Percentiles rank a stretch among this genome's conserved stretches.
These are phyloP conservation scores for Aspergillus ustus DNA, from an alignment of 2,329 filamentous ascomycete species.

Conservation along the genomic window DNA sequence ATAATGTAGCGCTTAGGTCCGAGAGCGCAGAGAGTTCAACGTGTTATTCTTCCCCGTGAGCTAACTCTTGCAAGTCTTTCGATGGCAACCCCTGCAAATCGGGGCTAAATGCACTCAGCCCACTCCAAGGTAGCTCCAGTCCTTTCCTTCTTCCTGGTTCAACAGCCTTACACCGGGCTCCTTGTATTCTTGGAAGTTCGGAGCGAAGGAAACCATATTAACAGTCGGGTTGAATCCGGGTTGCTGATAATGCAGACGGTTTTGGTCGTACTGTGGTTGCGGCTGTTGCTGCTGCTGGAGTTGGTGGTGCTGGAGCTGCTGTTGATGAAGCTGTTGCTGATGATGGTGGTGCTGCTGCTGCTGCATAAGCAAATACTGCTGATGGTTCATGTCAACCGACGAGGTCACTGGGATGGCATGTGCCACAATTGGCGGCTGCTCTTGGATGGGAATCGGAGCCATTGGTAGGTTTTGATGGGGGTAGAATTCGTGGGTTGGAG, in stretches of 20 bases:
- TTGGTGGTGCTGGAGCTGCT: constrained; percentile 21
- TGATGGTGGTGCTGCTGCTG: constrained; percentile 34
- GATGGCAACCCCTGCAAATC: neutral
- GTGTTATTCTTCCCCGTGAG: neutral
- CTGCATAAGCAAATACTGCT: constrained; percentile 41
- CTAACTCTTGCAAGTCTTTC: neutral
- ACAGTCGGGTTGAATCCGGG: constrained; percentile 35
- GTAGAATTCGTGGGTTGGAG: constrained; percentile 44
- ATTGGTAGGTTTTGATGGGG: constrained; percentile 39
- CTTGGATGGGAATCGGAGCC: constrained; percentile 36
- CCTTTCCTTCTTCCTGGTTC: constrained; percentile 45
- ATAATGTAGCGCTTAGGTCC: neutral
- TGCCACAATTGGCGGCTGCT: constrained; percentile 35
- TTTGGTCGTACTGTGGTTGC: constrained; percentile 2
- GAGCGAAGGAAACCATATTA: constrained; percentile 39
- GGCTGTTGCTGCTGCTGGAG: constrained; percentile 39
- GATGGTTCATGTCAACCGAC: constrained; percentile 35
- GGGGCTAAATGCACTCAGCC: constrained; percentile 29
- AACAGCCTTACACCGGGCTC: constrained; percentile 35
- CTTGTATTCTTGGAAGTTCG: constrained; percentile 38
- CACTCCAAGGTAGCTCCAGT: constrained; percentile 46
- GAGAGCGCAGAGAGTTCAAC: neutral
- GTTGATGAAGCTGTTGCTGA: constrained; percentile 3
- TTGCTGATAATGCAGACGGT: constrained; percentile 32
- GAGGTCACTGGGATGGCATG: constrained; percentile 37